Percentiles rank a stretch among this genome's conserved stretches.
Evolutionary conservation across 2,329 filamentous ascomycete genomes (phyloP).

Genomic region (Penicillium sp.): DNA sequence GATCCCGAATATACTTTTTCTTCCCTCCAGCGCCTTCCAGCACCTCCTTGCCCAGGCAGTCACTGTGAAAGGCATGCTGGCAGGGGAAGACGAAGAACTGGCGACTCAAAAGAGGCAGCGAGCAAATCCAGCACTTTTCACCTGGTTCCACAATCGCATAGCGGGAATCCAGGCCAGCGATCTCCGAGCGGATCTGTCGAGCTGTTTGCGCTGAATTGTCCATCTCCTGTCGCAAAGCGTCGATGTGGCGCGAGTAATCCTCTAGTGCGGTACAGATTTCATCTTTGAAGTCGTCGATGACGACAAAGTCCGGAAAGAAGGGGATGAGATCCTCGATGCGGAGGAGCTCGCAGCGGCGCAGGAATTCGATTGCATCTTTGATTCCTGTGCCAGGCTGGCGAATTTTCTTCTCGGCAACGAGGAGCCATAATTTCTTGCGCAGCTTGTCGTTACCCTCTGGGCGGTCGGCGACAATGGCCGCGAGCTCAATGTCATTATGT

Average conservation of each 20-base stretch:
- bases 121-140: constrained; percentile 87
- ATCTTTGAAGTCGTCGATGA: constrained; percentile 98
- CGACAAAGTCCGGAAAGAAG: constrained; percentile 97
- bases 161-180: constrained; percentile 74
- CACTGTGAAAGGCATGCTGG: constrained; percentile 95
- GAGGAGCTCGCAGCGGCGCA: constrained; percentile 83
- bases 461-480: constrained; percentile 80
- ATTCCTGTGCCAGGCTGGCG: constrained; percentile 73
- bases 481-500: constrained; percentile 83
- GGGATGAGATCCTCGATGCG: constrained; percentile 96
- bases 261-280: constrained; percentile 93
- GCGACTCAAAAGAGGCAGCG: constrained; percentile 74
- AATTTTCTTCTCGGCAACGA: constrained; percentile 91
- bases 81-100: constrained; percentile 99
- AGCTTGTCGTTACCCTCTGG: constrained; percentile 70
- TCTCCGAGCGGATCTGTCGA: constrained; percentile 83
- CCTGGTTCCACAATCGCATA: constrained; percentile 97
- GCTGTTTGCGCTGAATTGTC: constrained; percentile 87
- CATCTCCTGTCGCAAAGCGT: constrained; percentile 85
- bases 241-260: constrained; percentile 87
- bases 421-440: constrained; percentile 91
- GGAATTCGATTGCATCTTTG: constrained; percentile 87
- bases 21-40: constrained; percentile 75
- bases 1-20: constrained; percentile 72
- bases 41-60: constrained; percentile 82